phyloP scores from a whole-genome alignment of 306 rosid species.

The Abrus precatorius region DNA sequence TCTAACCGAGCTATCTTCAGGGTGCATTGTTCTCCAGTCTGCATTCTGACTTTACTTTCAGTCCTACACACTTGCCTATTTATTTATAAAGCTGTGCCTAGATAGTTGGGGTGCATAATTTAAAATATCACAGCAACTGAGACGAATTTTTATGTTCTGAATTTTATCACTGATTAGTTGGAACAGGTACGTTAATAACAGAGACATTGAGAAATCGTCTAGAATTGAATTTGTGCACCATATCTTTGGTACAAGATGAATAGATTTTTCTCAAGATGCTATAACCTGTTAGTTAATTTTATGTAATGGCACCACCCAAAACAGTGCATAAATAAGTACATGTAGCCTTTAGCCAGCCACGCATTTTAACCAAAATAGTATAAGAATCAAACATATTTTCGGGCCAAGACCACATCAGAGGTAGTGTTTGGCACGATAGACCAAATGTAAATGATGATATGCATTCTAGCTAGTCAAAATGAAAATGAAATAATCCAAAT shows the following conservation, averaged over 20 bases:
- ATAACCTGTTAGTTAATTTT: neutral
- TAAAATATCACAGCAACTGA: slow-evolving; percentile 1
- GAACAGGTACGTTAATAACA: neutral
- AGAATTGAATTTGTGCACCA: neutral
- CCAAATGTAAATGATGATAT: neutral
- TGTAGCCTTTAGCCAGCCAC: neutral
- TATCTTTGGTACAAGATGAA: neutral
- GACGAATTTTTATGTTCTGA: neutral
- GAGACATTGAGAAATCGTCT: neutral
- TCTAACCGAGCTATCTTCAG: neutral
- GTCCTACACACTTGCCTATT: no score
- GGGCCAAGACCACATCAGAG: neutral
- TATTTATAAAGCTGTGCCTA: neutral
- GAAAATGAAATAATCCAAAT: neutral
- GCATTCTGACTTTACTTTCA: no score
- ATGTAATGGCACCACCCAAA: neutral
- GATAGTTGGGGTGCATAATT: neutral
- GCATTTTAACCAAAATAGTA: neutral
- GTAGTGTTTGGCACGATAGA: neutral
- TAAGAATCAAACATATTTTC: neutral
- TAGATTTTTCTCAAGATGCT: neutral
- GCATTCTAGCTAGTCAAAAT: no score
- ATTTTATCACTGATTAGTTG: neutral
- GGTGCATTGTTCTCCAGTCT: no score
- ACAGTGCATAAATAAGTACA: neutral